Percentiles rank a stretch among this genome's conserved stretches.
Conservation (phyloP, 768 basidiomycete genomes). For the Pulveroboletus sp. region DNA sequence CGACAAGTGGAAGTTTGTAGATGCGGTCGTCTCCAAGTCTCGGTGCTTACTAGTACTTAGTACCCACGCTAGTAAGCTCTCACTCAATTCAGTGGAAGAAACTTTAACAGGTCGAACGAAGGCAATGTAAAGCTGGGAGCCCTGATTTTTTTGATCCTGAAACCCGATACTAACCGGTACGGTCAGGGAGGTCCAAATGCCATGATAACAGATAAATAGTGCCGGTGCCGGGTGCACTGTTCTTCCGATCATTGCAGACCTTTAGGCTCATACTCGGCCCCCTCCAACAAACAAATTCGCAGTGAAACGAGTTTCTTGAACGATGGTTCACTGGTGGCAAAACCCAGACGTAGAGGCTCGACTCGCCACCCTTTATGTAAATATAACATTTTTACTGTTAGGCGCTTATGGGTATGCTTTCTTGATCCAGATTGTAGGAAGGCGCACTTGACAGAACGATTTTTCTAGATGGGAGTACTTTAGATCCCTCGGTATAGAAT, state of each 20-base stretch:
- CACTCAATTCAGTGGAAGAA: too few species aligned
- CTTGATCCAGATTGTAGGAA: background rate
- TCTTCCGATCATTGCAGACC: too few species aligned
- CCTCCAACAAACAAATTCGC: background rate
- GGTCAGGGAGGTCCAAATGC: too few species aligned
- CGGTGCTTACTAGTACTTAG: too few species aligned
- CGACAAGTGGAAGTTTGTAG: too few species aligned
- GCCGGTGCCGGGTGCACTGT: background rate
- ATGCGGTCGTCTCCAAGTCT: too few species aligned
- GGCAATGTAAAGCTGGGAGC: too few species aligned
- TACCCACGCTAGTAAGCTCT: too few species aligned
- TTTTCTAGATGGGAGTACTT: conserved; percentile 25
- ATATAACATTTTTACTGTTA: conserved; percentile 11
- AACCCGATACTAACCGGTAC: too few species aligned
- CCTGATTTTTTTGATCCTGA: too few species aligned
- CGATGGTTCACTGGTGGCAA: conserved; percentile 19
- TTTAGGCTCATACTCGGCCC: background rate
- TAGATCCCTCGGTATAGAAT: conserved; percentile 17
- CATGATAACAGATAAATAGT: background rate
- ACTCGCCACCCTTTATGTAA: background rate
- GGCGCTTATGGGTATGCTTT: conserved; percentile 19
- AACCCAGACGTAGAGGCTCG: conserved; percentile 7
- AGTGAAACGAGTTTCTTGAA: background rate
- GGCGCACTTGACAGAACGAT: background rate
- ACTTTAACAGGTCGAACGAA: too few species aligned